Base-by-base conservation (phyloP, 805 yeast genomes). In the Maudiozyma serrabonitensis region DNA sequence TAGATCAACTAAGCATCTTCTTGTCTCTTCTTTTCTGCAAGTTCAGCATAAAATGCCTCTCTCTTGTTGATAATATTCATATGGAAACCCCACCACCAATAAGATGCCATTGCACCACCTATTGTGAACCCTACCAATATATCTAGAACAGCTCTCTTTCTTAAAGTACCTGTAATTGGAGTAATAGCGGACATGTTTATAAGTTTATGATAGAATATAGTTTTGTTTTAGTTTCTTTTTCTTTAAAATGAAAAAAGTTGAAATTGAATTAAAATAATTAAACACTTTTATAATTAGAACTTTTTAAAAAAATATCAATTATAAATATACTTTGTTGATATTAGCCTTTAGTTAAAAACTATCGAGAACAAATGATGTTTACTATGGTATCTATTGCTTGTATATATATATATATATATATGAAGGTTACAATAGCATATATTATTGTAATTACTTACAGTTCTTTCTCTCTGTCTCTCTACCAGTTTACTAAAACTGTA, bases 81-180 rank as follows among this genome's bases (percentile, higher is more conserved):
- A 84, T 90, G 97, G 79, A 71, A 75, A 28, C 80, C 86, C 78
- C 81, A 80, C 87, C 95, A 84, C 93, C 91, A 89, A 71, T 75
- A 78, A 56, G 76, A 73, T 53, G 83, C 89, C 63, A 81, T 77
- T 39, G 68, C 78, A 52, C 78, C 70, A 50, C 91, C 91, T 55
- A 78, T 58, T 53, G 73, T 61, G 70, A 80, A 76, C 53, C 93
- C 95, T 56, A 83, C 70, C 59, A 80, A 56, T 67, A 90, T 80
- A 63, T 90, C 96, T 58, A 84, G 79, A 66, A 82, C 75, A 69
- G 87, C 79, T 73, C 82, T 85, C 75, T 80, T 86, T 73, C 80
- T 87, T 58, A 90, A 77, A 54, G 84, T 73, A 58, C 96, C 96
- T 48, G 82, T 79, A 63, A 90, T 87, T 62, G 95, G 93, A 65